phyloP scores from a whole-genome alignment of 2,329 filamentous ascomycete species.

The Aspergillus intermedius region DNA sequence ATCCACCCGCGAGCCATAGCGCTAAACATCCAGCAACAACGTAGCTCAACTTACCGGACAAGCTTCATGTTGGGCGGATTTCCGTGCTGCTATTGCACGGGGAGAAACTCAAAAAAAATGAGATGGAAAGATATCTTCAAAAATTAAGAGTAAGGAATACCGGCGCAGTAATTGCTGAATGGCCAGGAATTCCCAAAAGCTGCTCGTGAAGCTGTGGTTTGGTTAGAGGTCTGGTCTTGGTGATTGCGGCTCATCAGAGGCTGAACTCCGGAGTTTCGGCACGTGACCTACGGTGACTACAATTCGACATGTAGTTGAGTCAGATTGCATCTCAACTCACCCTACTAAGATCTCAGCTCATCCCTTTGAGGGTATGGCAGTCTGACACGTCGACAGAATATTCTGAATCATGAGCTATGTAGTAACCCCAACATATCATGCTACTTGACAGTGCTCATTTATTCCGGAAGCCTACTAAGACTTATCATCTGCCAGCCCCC shows the following conservation, averaged over 20 bases:
- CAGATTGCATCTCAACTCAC: too few relatives aligned
- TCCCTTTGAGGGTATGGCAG: too few relatives aligned
- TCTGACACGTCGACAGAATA: too few relatives aligned
- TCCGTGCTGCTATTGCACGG: neutral
- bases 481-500: too few relatives aligned
- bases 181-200: neutral
- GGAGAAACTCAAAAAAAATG: neutral
- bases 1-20: neutral
- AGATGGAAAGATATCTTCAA: neutral
- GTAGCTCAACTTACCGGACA: slow-evolving; percentile 64
- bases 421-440: too few relatives aligned
- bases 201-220: neutral
- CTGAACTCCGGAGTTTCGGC: slow-evolving; percentile 10
- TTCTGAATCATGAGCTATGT: too few relatives aligned
- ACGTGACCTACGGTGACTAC: slow-evolving; percentile 4
- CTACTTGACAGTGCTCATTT: too few relatives aligned
- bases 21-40: slow-evolving; percentile 4
- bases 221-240: neutral
- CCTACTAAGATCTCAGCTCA: too few relatives aligned
- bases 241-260: slow-evolving; percentile 7
- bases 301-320: too few relatives aligned
- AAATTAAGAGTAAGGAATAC: neutral
- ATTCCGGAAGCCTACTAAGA: too few relatives aligned
- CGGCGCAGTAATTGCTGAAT: too few relatives aligned
- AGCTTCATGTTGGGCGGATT: slow-evolving; percentile 71